phyloP scores from a whole-genome alignment of 257 asterid species.

The Phtheirospermum japonicum region DNA sequence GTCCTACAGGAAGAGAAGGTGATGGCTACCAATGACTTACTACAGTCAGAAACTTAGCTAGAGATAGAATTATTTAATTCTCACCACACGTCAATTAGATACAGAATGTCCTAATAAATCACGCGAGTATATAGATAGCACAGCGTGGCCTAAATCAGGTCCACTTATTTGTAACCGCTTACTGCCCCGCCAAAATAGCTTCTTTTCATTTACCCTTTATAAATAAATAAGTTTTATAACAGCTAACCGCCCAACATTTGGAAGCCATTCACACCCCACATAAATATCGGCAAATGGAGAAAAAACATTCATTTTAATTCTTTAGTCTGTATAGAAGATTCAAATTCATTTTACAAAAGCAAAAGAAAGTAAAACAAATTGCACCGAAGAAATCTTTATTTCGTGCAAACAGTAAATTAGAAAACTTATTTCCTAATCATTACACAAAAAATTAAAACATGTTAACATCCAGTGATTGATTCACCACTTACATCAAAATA shows the following conservation, averaged over 20 bases:
- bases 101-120: background rate
- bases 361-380: constrained; percentile 10
- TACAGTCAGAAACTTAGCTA: background rate
- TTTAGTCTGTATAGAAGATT: constrained; percentile 7
- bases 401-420: too few species aligned
- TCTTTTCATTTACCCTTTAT: constrained; percentile 3
- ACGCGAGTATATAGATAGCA: constrained; percentile 1
- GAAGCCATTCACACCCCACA: constrained; percentile 11
- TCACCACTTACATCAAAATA: background rate
- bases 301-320: background rate
- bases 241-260: constrained; percentile 17
- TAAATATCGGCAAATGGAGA: background rate
- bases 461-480: background rate
- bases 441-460: constrained; percentile 6
- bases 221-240: constrained; percentile 1
- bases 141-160: constrained; percentile 14
- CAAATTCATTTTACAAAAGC: constrained; percentile 19
- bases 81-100: constrained; percentile 14
- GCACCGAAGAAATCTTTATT: background rate
- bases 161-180: constrained; percentile 3
- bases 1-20: constrained; percentile 19
- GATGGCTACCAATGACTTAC: constrained; percentile 10
- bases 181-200: constrained; percentile 13
- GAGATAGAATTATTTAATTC: constrained; percentile 18
- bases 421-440: too few species aligned